phyloP scores from a whole-genome alignment of 2,329 filamentous ascomycete genomes.

The Cyclaneusma minus region DNA sequence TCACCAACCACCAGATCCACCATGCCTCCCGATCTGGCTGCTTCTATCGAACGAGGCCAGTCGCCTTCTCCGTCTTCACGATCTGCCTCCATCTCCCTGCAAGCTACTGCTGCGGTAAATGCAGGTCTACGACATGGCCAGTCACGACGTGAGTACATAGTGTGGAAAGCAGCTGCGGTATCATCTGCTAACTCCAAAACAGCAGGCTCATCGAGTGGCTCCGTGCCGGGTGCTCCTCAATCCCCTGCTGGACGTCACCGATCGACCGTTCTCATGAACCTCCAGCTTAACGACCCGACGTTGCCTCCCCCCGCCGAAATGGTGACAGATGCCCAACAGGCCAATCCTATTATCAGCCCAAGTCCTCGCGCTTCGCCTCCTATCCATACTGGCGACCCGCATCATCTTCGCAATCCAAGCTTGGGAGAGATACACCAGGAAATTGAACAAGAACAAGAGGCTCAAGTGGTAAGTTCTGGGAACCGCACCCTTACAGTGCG shows the following conservation, averaged over 20 bases:
- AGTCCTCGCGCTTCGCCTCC: constrained; percentile 22
- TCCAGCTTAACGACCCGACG: constrained; percentile 56
- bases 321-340: constrained; percentile 29
- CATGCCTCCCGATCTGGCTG: constrained; percentile 12
- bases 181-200: neutral
- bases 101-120: constrained; percentile 64
- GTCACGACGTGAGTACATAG: constrained; percentile 31
- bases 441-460: constrained; percentile 65
- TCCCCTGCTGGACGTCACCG: constrained; percentile 40
- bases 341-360: constrained; percentile 19
- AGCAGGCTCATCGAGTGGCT: constrained; percentile 35
- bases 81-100: constrained; percentile 54
- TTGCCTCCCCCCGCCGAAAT: constrained; percentile 56
- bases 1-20: constrained; percentile 23
- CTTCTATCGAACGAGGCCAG: constrained; percentile 23
- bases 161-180: constrained; percentile 8
- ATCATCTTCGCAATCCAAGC: constrained; percentile 53
- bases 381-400: constrained; percentile 28
- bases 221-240: constrained; percentile 28
- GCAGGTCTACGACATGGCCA: constrained; percentile 55
- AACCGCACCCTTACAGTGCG: neutral
- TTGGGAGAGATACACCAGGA: constrained; percentile 67
- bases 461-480: constrained; percentile 46
- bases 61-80: constrained; percentile 46
- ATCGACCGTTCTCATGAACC: constrained; percentile 56